phyloP scores from a whole-genome alignment of 305 asterid genomes.

The Fraxinus angustifolia region DNA sequence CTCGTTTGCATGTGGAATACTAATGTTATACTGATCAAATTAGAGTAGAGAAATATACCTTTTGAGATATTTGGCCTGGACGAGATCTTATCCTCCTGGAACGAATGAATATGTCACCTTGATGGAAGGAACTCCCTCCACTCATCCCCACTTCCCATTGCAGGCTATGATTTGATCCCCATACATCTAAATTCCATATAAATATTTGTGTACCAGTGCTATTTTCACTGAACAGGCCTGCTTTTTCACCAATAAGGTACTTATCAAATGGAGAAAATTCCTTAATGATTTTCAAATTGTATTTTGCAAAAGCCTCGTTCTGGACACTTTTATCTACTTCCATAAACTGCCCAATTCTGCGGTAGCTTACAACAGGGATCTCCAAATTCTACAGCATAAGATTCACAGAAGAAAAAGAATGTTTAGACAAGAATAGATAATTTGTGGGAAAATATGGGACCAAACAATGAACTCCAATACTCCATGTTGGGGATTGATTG shows the following conservation, averaged over 20 bases:
- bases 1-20: constrained; percentile 12
- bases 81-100: constrained; percentile 68
- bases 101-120: constrained; percentile 57
- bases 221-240: constrained; percentile 45
- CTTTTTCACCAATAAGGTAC: constrained; percentile 66
- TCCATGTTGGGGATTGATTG: constrained; percentile 1
- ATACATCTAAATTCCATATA: constrained; percentile 66
- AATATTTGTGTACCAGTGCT: constrained; percentile 71
- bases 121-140: constrained; percentile 70
- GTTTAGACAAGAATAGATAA: constrained; percentile 8
- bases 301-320: constrained; percentile 43
- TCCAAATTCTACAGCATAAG: constrained; percentile 54
- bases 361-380: constrained; percentile 71
- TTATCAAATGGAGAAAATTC: constrained; percentile 63
- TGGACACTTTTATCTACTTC: constrained; percentile 56
- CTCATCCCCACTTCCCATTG: constrained; percentile 50
- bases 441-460: background rate
- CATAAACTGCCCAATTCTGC: constrained; percentile 56
- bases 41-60: constrained; percentile 28
- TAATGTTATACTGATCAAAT: background rate
- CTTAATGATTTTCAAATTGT: constrained; percentile 55
- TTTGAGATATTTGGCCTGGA: constrained; percentile 61
- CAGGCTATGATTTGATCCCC: constrained; percentile 66
- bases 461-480: background rate
- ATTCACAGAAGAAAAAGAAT: constrained; percentile 3